Conservation (phyloP, 164 flowering plant genomes). For the Saururus chinensis region DNA sequence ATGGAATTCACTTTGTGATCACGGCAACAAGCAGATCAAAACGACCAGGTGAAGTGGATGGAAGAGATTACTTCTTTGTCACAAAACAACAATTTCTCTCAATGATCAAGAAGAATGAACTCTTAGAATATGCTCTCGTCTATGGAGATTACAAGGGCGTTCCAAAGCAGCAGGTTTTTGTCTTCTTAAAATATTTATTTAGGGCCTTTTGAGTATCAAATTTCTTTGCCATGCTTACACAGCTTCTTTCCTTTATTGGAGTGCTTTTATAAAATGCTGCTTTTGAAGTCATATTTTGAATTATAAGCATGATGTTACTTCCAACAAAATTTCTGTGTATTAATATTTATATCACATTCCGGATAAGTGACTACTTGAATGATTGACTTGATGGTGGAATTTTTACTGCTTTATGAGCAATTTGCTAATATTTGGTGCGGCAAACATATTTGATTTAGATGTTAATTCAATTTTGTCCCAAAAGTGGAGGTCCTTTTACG, state of each 20-base stretch:
- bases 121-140: conserved; percentile 87
- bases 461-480: no score
- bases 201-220: neutral
- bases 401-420: no score
- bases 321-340: no score
- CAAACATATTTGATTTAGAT: no score
- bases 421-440: no score
- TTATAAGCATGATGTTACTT: no score
- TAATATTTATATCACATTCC: no score
- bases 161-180: conserved; percentile 57
- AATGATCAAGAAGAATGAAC: conserved; percentile 65
- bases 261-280: no score
- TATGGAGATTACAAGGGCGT: conserved; percentile 96
- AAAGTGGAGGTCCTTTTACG: no score
- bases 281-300: no score
- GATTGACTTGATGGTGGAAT: no score
- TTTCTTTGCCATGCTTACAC: neutral
- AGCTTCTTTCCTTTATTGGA: neutral
- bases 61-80: conserved; percentile 78
- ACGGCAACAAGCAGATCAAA: conserved; percentile 76
- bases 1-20: conserved; percentile 70
- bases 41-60: conserved; percentile 67
- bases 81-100: conserved; percentile 58
- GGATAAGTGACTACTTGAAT: no score
- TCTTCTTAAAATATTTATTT: neutral